Conservation (phyloP, 805 yeast species). For the Alloascoidea africana region DNA sequence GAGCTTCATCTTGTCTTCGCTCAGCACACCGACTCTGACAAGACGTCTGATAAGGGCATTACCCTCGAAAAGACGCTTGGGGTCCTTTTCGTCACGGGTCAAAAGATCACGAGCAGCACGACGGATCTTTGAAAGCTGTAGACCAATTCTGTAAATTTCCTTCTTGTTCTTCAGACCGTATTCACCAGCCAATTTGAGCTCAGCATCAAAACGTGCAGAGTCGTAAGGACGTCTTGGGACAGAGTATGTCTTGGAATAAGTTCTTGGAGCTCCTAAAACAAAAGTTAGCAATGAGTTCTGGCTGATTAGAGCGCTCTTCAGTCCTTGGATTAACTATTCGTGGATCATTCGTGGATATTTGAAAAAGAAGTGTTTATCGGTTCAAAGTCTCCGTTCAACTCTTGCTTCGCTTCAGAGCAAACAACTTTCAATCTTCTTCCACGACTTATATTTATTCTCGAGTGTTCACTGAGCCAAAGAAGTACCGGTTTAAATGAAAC, state of each 20-base stretch:
- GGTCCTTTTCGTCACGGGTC: conserved; percentile 99
- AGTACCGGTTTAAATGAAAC: too few species aligned
- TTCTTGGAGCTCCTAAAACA: conserved; percentile 97
- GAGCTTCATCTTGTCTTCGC: conserved; percentile 99
- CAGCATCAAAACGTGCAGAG: conserved; percentile 98
- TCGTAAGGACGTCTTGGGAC: conserved; percentile 99
- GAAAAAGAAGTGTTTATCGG: too few species aligned
- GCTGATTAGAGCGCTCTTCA: too few species aligned
- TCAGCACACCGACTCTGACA: conserved; percentile 96
- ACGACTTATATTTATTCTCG: too few species aligned
- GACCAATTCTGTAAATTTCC: conserved; percentile 99
- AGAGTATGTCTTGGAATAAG: conserved; percentile 98
- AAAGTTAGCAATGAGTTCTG: too few species aligned
- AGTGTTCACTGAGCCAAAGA: too few species aligned
- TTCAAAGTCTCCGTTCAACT: too few species aligned
- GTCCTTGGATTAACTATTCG: too few species aligned
- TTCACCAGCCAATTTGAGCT: conserved; percentile 98
- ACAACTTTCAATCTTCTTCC: too few species aligned
- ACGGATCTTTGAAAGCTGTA: conserved; percentile 98
- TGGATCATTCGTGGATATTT: too few species aligned
- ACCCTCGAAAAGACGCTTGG: conserved; percentile 99
- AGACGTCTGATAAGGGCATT: conserved; percentile 99
- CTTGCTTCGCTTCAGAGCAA: too few species aligned
- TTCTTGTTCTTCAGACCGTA: conserved; percentile 99
- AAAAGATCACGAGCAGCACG: conserved; percentile 99